Percentiles rank a stretch among this genome's conserved stretches.
Conservation (phyloP, 2,329 filamentous ascomycete species). For the Neonectria punicea region DNA sequence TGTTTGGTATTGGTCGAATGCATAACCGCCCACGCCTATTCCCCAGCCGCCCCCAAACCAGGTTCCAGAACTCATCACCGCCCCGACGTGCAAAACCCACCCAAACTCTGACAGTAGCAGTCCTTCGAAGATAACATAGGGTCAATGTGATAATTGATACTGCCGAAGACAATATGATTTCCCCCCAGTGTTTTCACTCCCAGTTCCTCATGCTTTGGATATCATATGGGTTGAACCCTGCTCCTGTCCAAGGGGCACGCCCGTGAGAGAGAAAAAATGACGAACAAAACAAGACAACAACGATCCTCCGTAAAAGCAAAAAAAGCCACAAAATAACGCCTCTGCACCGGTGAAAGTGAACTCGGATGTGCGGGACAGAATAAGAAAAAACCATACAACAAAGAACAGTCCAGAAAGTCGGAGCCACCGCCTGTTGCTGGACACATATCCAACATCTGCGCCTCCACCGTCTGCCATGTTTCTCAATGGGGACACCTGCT, state of each 20-base stretch:
- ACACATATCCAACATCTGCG: conserved; percentile 1
- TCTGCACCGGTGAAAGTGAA: conserved; percentile 16
- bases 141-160: conserved; percentile 22
- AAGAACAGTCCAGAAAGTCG: conserved; percentile 3
- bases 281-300: conserved; percentile 3
- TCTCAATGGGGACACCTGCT: conserved; percentile 5
- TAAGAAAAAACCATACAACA: conserved; percentile 4
- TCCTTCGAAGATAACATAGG: not conserved
- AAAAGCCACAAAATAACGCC: conserved; percentile 11
- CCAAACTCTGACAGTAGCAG: not conserved
- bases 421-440: conserved; percentile 5
- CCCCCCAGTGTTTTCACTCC: not conserved
- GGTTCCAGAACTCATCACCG: not conserved
- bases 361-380: conserved; percentile 3
- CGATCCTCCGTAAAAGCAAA: conserved; percentile 2
- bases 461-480: conserved; percentile 14
- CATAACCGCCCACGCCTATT: not conserved
- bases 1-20: conserved; percentile 9
- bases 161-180: conserved; percentile 6
- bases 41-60: not conserved
- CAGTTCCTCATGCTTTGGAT: conserved; percentile 2
- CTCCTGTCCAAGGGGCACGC: not conserved
- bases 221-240: conserved; percentile 8
- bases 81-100: not conserved
- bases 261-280: not conserved